These are phyloP conservation scores for Coniochaeta sp. DNA, from an alignment of 2,329 filamentous ascomycete species.

Conservation along the genomic window DNA sequence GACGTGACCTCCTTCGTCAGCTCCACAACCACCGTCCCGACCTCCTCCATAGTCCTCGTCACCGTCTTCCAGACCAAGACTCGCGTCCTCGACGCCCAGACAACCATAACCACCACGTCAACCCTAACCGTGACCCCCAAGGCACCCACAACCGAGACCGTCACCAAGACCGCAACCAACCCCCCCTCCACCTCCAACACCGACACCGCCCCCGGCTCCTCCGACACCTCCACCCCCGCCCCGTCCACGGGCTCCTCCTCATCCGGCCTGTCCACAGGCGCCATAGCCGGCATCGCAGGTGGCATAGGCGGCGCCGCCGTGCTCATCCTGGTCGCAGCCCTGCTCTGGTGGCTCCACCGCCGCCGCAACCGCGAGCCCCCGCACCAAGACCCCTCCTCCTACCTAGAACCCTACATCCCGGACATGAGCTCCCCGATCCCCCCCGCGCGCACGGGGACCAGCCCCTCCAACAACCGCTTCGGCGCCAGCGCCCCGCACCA, in stretches of 20 bases:
- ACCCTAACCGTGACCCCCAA: conserved; percentile 3
- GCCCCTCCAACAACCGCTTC: neutral
- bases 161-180: conserved; percentile 5
- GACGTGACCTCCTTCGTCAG: conserved; percentile 1
- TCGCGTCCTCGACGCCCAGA: conserved; percentile 3
- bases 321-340: neutral
- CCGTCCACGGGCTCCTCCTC: neutral
- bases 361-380: neutral
- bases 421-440: neutral
- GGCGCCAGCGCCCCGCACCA: neutral
- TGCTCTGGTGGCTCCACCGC: neutral
- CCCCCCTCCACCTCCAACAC: neutral
- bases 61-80: conserved; percentile 9
- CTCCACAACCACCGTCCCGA: conserved; percentile 2
- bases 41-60: conserved; percentile 2
- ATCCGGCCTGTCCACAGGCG: conserved; percentile 4
- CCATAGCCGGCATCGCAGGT: conserved; percentile 14
- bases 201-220: neutral
- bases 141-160: conserved; percentile 9
- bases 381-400: neutral
- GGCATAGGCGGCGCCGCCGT: conserved; percentile 7
- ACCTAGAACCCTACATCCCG: neutral
- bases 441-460: neutral
- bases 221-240: neutral
- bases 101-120: conserved; percentile 11